Conservation (phyloP, 164 flowering plant genomes). For the Vitis rupestris region DNA sequence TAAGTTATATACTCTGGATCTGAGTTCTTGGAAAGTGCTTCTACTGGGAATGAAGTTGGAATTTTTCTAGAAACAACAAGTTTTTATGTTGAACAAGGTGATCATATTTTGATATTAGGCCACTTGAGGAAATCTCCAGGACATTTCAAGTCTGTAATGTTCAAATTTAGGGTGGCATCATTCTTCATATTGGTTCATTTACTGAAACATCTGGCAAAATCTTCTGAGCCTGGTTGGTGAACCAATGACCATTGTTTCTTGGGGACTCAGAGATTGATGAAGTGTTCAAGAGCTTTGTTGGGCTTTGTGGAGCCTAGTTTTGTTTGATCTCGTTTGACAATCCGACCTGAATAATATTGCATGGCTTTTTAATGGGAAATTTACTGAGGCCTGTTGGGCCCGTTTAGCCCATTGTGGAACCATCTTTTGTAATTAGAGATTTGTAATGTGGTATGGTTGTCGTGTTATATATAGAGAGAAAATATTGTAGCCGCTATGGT, state of each 20-base stretch:
- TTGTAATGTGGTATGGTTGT: no score
- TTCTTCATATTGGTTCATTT: constrained; percentile 83
- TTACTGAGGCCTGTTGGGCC: no score
- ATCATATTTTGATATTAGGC: constrained; percentile 88
- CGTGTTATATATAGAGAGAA: no score
- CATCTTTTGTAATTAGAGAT: no score
- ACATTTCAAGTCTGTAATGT: constrained; percentile 78
- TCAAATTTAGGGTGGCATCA: constrained; percentile 83
- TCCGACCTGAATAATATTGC: no score
- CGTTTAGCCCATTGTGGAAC: no score
- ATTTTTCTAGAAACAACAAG: constrained; percentile 71
- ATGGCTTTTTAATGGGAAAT: no score
- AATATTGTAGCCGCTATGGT: no score
- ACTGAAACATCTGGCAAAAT: constrained; percentile 40
- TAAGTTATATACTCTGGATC: constrained; percentile 78
- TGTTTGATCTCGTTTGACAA: no score
- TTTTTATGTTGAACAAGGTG: constrained; percentile 99
- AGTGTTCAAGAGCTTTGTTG: constrained; percentile 83
- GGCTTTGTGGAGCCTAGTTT: no score
- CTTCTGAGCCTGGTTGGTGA: constrained; percentile 42
- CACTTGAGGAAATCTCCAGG: constrained; percentile 63
- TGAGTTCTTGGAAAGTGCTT: constrained; percentile 56
- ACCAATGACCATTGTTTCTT: constrained; percentile 86
- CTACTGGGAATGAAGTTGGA: constrained; percentile 66
- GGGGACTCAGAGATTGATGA: constrained; percentile 99